Conservation (phyloP, 129 eudicot species). For the Helichrysum umbraculigerum region DNA sequence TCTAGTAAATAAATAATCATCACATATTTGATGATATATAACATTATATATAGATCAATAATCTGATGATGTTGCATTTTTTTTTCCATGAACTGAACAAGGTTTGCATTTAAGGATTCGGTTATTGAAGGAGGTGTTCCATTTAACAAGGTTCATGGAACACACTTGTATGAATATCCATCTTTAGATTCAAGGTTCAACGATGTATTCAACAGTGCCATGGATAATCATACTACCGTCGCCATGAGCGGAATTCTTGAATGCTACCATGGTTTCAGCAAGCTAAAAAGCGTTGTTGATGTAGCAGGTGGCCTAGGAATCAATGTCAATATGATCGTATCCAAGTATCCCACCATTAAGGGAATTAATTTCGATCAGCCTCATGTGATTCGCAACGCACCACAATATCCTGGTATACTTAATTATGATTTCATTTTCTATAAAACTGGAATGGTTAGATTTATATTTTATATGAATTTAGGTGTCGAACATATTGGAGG, state of each 20-base stretch:
- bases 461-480: neutral
- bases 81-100: neutral
- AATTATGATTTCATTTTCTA: neutral
- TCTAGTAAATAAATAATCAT: too few species aligned
- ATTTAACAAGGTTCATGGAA: conserved; percentile 34
- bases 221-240: conserved; percentile 35
- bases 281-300: conserved; percentile 35
- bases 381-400: conserved; percentile 43
- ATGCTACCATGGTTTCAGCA: conserved; percentile 37
- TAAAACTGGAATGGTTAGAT: too few species aligned
- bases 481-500: conserved; percentile 52
- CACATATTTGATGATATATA: too few species aligned
- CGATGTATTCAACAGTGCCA: conserved; percentile 39
- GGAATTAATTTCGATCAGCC: conserved; percentile 50
- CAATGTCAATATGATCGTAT: conserved; percentile 25
- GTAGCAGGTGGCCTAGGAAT: conserved; percentile 51
- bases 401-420: conserved; percentile 31
- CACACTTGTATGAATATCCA: conserved; percentile 27
- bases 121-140: conserved; percentile 31
- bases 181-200: conserved; percentile 33
- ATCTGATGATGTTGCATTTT: neutral
- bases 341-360: conserved; percentile 34
- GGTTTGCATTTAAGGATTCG: conserved; percentile 37
- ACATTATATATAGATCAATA: too few species aligned
- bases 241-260: conserved; percentile 29